A percentile compares a stretch with the other conserved stretches of the same genome.
phyloP scores from a whole-genome alignment of 768 basidiomycete genomes.

The Phlegmacium glaucopus region DNA sequence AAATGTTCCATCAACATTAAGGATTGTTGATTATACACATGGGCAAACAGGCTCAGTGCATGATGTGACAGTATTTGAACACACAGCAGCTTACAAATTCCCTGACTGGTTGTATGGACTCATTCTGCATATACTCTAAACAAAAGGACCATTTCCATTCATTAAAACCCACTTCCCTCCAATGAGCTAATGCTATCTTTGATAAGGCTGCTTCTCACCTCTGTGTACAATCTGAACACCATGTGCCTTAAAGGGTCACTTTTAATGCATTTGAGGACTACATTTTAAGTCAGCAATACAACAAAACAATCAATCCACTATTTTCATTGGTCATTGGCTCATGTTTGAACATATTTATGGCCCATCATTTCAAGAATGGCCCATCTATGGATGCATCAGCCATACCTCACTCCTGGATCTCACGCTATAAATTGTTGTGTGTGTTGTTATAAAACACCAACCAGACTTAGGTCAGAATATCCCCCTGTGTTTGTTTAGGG shows the following conservation, averaged over 20 bases:
- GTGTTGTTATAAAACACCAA: too few relatives aligned
- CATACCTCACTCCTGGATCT: too few relatives aligned
- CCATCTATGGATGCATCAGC: too few relatives aligned
- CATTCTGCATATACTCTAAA: neutral
- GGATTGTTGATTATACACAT: slow-evolving; percentile 26
- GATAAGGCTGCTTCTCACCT: slow-evolving; percentile 6
- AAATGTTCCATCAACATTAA: slow-evolving; percentile 23
- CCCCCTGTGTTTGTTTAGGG: too few relatives aligned
- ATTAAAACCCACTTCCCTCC: neutral
- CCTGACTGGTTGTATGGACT: slow-evolving; percentile 1
- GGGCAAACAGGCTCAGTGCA: slow-evolving; percentile 27
- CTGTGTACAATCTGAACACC: slow-evolving; percentile 29
- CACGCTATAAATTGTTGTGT: too few relatives aligned
- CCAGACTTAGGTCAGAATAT: too few relatives aligned
- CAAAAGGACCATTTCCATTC: neutral
- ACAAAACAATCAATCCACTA: too few relatives aligned
- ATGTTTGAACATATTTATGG: too few relatives aligned
- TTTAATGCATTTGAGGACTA: slow-evolving; percentile 23
- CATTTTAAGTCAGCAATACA: too few relatives aligned
- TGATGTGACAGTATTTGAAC: slow-evolving; percentile 20
- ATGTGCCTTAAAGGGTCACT: slow-evolving; percentile 26
- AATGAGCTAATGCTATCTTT: slow-evolving; percentile 1
- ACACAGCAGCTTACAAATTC: slow-evolving; percentile 20
- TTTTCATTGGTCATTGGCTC: too few relatives aligned
- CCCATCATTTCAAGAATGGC: too few relatives aligned